These are phyloP conservation scores for Phycomyces nitens DNA, from an alignment of 192 early-diverging fungal species.

Conservation along the genomic window DNA sequence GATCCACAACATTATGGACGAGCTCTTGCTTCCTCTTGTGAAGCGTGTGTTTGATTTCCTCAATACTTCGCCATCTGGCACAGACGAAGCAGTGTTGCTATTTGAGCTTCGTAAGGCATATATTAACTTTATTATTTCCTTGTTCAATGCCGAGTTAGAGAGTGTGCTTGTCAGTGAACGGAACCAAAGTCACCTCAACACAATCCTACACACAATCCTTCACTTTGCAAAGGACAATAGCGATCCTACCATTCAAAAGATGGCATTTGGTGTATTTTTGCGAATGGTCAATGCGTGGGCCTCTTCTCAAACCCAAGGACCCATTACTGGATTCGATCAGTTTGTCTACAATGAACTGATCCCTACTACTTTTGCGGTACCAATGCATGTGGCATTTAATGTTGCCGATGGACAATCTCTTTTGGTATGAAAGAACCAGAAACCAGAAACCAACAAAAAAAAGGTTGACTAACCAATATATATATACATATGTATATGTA, in stretches of 20 bases:
- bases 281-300: constrained; percentile 70
- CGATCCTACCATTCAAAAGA: constrained; percentile 60
- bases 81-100: constrained; percentile 79
- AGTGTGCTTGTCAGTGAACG: constrained; percentile 68
- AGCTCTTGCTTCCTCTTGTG: constrained; percentile 75
- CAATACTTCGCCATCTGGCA: constrained; percentile 78
- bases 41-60: constrained; percentile 82
- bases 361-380: constrained; percentile 76
- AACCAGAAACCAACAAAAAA: background rate
- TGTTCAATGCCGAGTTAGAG: constrained; percentile 82
- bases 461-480: background rate
- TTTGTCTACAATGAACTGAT: constrained; percentile 76
- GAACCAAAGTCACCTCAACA: constrained; percentile 58
- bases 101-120: constrained; percentile 80
- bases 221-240: constrained; percentile 59
- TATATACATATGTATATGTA: background rate
- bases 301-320: constrained; percentile 8
- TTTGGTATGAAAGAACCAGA: constrained; percentile 44
- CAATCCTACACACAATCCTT: constrained; percentile 64
- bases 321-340: constrained; percentile 62
- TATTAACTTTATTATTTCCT: constrained; percentile 68
- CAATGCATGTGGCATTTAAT: constrained; percentile 69
- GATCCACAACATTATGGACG: constrained; percentile 65
- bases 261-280: constrained; percentile 65
- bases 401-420: constrained; percentile 71